Conservation (phyloP, 176 grass and related monocot species). For the Musa acuminata region DNA sequence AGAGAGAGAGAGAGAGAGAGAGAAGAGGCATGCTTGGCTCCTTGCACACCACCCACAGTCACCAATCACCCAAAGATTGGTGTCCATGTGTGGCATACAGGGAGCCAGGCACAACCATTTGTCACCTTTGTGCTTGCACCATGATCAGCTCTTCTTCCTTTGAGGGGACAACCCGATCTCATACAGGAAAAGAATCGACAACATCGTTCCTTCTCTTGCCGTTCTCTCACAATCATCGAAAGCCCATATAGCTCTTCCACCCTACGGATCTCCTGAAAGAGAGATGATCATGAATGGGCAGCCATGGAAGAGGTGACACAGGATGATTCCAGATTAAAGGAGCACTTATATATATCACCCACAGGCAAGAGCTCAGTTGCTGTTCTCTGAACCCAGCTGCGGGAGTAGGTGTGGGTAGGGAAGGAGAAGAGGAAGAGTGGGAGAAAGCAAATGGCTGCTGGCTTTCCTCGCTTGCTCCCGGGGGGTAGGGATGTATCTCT, state of each 20-base stretch:
- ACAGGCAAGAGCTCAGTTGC: no score
- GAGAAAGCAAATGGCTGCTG: conserved; percentile 1
- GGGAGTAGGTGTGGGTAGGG: neutral
- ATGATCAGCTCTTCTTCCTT: conserved; percentile 3
- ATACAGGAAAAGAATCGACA: conserved; percentile 17
- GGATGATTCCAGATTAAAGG: no score
- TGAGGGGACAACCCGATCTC: neutral
- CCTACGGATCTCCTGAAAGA: neutral
- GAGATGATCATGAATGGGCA: no score
- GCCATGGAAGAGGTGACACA: no score
- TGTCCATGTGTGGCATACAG: conserved; percentile 99
- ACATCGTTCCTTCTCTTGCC: neutral
- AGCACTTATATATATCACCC: no score
- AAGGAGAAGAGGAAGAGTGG: neutral
- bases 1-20: no score
- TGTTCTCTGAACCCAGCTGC: no score
- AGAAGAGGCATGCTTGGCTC: conserved; percentile 91
- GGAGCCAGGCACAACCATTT: conserved; percentile 79
- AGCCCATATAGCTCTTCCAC: neutral
- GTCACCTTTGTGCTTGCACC: no score
- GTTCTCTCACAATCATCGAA: no score
- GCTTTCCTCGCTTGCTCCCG: neutral
- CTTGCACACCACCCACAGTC: conserved; percentile 99
- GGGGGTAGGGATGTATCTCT: conserved; percentile 9
- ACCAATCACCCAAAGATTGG: conserved; percentile 71